A percentile compares a stretch with the other conserved stretches of the same genome.
These are phyloP conservation scores for Ormosia emarginata DNA, from an alignment of 306 rosid genomes.

Conservation along the genomic window DNA sequence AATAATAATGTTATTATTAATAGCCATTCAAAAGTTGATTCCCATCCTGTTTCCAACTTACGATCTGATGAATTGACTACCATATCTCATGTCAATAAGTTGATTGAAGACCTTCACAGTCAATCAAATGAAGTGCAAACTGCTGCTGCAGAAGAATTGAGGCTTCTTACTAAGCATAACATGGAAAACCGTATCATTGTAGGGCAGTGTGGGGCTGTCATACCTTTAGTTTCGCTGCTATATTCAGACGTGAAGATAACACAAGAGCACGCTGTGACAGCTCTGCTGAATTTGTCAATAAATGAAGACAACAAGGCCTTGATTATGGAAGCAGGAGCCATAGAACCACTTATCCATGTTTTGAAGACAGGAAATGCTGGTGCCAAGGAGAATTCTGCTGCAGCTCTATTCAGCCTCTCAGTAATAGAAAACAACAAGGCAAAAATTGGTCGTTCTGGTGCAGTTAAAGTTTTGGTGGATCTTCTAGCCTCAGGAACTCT, in stretches of 20 bases:
- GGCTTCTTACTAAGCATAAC: slow-evolving; percentile 76
- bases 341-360: slow-evolving; percentile 83
- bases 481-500: slow-evolving; percentile 82
- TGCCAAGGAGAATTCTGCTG: slow-evolving; percentile 95
- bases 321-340: slow-evolving; percentile 80
- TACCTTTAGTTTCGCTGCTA: slow-evolving; percentile 59
- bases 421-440: slow-evolving; percentile 72
- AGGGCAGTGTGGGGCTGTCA: slow-evolving; percentile 68
- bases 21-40: slow-evolving; percentile 30
- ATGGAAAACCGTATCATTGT: slow-evolving; percentile 72
- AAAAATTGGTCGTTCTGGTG: slow-evolving; percentile 87
- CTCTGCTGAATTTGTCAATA: slow-evolving; percentile 83
- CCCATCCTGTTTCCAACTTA: slow-evolving; percentile 33
- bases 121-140: slow-evolving; percentile 58
- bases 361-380: slow-evolving; percentile 71
- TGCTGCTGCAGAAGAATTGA: slow-evolving; percentile 78
- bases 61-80: slow-evolving; percentile 48
- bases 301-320: slow-evolving; percentile 64
- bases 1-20: background rate
- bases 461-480: slow-evolving; percentile 79
- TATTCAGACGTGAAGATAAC: slow-evolving; percentile 56
- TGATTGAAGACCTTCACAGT: slow-evolving; percentile 72
- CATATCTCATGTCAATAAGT: slow-evolving; percentile 53
- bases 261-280: slow-evolving; percentile 96
- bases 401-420: slow-evolving; percentile 85